These are phyloP conservation scores for Solanum sejunctum DNA, from an alignment of 257 asterid genomes.

Conservation along the genomic window DNA sequence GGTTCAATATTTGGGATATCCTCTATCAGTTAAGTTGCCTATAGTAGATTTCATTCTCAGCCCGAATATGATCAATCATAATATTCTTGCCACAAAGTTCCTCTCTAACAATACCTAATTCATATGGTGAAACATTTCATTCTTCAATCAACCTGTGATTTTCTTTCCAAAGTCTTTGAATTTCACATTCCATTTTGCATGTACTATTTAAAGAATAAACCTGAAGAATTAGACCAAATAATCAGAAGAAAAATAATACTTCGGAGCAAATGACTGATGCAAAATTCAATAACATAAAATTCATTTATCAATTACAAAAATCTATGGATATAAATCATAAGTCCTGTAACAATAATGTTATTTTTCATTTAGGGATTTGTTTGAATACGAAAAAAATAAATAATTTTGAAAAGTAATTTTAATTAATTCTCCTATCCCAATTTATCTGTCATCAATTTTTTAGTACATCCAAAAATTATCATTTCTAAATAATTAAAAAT, in stretches of 20 bases:
- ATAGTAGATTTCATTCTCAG: conserved; percentile 60
- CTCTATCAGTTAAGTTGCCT: conserved; percentile 76
- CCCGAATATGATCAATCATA: conserved; percentile 48
- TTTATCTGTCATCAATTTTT: not conserved
- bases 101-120: conserved; percentile 51
- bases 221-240: not conserved
- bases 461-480: not conserved
- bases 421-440: not conserved
- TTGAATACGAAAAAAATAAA: not conserved
- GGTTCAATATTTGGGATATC: conserved; percentile 71
- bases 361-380: not conserved
- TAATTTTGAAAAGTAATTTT: not conserved
- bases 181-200: conserved; percentile 69
- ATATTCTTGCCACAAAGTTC: conserved; percentile 59
- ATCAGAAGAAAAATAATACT: not conserved
- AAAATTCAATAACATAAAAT: not conserved
- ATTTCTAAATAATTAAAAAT: not conserved
- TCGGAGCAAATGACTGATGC: not conserved
- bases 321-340: not conserved
- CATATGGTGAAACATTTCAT: conserved; percentile 33
- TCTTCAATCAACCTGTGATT: conserved; percentile 72
- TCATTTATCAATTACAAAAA: not conserved
- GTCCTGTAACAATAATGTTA: not conserved
- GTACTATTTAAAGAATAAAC: conserved; percentile 1
- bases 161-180: conserved; percentile 67